Conservation (phyloP, 495 filamentous ascomycete genomes). For the Podospora pseudoanserina region DNA sequence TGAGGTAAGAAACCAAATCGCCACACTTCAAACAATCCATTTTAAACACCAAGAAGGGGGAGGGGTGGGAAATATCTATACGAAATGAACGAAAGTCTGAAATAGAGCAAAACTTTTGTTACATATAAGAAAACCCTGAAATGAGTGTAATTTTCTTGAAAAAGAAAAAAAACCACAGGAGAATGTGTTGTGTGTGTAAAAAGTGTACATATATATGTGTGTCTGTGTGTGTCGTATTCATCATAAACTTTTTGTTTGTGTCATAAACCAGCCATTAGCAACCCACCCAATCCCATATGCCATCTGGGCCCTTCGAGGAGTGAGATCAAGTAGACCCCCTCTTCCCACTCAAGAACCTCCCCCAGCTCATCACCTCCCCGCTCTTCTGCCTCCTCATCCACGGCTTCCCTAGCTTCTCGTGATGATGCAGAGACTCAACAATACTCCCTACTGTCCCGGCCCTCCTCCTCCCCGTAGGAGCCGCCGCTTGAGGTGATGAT, state of each 20-base stretch:
- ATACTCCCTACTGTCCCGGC: background rate
- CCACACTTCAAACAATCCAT: background rate
- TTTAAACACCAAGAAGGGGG: background rate
- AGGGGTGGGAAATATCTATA: background rate
- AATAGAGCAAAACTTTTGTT: background rate
- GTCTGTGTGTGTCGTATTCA: background rate
- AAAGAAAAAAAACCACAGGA: background rate
- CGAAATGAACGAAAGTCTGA: background rate
- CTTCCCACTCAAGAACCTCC: background rate
- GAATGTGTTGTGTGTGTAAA: background rate
- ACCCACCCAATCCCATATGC: background rate
- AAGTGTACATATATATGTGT: background rate
- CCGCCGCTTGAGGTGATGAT: background rate
- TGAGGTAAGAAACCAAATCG: background rate
- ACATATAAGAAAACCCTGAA: too few species aligned
- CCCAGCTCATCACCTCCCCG: background rate
- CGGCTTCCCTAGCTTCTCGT: background rate
- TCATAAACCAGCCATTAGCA: background rate
- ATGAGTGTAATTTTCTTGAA: background rate
- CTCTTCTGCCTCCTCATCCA: background rate
- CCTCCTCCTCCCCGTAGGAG: background rate
- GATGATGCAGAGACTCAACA: background rate
- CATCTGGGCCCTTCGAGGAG: background rate
- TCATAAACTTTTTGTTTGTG: background rate
- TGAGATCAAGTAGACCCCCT: background rate